phyloP scores from a whole-genome alignment of 805 yeast species.

The Isabelozyma heimii region DNA sequence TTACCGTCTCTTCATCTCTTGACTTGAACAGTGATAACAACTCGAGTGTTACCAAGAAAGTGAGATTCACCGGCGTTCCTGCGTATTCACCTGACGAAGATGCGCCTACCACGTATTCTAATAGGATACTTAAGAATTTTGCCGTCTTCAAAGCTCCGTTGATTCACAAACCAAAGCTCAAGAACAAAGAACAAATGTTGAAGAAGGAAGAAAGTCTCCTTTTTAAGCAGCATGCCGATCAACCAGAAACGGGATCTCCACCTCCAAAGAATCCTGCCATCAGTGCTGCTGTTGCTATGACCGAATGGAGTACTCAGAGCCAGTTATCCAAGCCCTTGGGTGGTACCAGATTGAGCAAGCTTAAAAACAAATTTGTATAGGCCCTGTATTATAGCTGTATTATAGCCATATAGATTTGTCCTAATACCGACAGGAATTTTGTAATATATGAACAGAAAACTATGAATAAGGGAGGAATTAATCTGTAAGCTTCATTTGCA shows the following conservation, averaged over 20 bases:
- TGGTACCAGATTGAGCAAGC: conserved; percentile 14
- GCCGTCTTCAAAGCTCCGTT: conserved; percentile 28
- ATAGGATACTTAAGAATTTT: conserved; percentile 35
- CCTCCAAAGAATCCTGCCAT: background rate
- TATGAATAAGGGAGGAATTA: too few species aligned
- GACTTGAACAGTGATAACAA: background rate
- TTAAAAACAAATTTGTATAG: conserved; percentile 16
- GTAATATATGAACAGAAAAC: background rate
- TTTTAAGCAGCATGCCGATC: conserved; percentile 13
- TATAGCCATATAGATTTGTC: background rate
- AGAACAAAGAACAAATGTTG: conserved; percentile 34
- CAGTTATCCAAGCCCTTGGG: conserved; percentile 1
- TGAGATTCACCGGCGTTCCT: conserved; percentile 52
- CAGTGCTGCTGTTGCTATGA: background rate
- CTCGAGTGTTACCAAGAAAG: conserved; percentile 31
- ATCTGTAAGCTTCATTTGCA: too few species aligned
- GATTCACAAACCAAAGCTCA: conserved; percentile 13
- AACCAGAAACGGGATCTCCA: background rate
- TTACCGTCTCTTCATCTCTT: conserved; percentile 1
- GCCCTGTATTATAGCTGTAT: background rate
- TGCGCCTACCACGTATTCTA: conserved; percentile 45
- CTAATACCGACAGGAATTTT: too few species aligned
- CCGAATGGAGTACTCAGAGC: background rate
- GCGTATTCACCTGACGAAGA: conserved; percentile 53
- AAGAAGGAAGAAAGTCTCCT: conserved; percentile 39